A percentile compares a stretch with the other conserved stretches of the same genome.
Conservation (phyloP, 2,329 filamentous ascomycete species). For the Phoma herbarum region DNA sequence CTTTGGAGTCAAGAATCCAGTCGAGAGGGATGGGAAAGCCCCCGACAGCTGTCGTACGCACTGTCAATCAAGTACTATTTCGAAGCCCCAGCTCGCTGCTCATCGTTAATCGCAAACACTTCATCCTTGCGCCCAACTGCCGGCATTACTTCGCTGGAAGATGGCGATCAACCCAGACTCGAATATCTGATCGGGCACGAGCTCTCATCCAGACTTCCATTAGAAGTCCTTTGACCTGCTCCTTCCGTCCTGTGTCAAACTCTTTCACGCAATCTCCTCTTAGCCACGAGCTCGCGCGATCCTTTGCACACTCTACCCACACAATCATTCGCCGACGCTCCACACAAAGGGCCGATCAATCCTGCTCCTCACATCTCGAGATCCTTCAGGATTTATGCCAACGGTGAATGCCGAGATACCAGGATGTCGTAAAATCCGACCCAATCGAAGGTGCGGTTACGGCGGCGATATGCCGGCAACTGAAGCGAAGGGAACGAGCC, state of each 20-base stretch:
- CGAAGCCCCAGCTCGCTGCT: conserved; percentile 1
- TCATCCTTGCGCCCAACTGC: conserved; percentile 5
- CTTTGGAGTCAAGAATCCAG: not conserved
- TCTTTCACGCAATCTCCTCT: conserved; percentile 6
- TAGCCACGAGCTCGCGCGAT: not conserved
- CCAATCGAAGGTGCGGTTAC: not conserved
- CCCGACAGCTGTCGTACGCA: conserved; percentile 1
- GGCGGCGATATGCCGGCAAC: not conserved
- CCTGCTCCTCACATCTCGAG: conserved; percentile 1
- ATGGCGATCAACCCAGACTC: not conserved
- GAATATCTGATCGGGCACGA: not conserved
- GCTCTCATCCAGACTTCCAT: conserved; percentile 1
- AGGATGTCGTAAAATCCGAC: not conserved
- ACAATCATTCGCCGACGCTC: not conserved
- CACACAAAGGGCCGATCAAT: conserved; percentile 5
- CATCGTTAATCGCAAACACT: not conserved
- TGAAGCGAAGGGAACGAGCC: conserved; percentile 2
- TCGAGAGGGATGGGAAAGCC: conserved; percentile 3
- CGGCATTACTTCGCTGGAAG: conserved; percentile 17
- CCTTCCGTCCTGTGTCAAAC: not conserved
- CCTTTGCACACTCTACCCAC: not conserved
- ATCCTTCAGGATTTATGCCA: conserved; percentile 9
- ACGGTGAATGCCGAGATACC: not conserved
- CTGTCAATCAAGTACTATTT: conserved; percentile 7
- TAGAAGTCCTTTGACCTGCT: not conserved